Percentiles rank a stretch among this genome's conserved stretches.
Conservation (phyloP, 1,284 basidiomycete genomes). For the Chalciporus sp. region DNA sequence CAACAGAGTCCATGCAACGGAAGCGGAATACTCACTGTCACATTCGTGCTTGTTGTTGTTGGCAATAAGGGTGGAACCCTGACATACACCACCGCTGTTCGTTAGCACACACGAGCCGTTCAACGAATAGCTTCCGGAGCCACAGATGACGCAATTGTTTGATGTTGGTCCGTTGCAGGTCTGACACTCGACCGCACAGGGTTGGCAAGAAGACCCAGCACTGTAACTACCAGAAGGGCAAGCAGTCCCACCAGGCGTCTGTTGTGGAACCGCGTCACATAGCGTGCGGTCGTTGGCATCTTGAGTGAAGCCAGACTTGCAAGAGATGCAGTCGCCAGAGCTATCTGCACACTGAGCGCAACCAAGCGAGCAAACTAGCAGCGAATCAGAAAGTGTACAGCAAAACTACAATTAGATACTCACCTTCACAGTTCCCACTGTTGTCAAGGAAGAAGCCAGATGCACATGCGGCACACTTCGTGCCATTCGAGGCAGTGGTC, state of each 20-base stretch:
- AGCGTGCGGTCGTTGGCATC: slow-evolving; percentile 66
- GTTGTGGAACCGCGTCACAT: slow-evolving; percentile 56
- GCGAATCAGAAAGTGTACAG: slow-evolving; percentile 13
- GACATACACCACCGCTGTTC: slow-evolving; percentile 69
- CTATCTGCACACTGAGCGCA: slow-evolving; percentile 68
- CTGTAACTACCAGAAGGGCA: slow-evolving; percentile 72
- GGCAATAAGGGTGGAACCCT: slow-evolving; percentile 68
- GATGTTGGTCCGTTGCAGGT: slow-evolving; percentile 71
- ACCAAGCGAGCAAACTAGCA: slow-evolving; percentile 66
- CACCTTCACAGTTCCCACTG: slow-evolving; percentile 72
- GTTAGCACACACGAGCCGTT: slow-evolving; percentile 70
- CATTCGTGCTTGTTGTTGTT: slow-evolving; percentile 80
- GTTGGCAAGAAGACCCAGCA: slow-evolving; percentile 53
- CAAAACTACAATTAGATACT: slow-evolving; percentile 19
- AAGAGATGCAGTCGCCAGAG: slow-evolving; percentile 71
- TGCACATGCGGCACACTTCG: slow-evolving; percentile 71
- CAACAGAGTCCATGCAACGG: neutral
- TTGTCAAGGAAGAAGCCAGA: slow-evolving; percentile 73
- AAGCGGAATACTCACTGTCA: slow-evolving; percentile 60
- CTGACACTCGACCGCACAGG: slow-evolving; percentile 67
- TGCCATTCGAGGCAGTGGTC: slow-evolving; percentile 68
- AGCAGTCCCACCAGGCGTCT: slow-evolving; percentile 51
- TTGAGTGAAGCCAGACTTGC: slow-evolving; percentile 66
- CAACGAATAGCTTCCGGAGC: slow-evolving; percentile 55
- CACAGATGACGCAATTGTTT: slow-evolving; percentile 71